Evolutionary conservation across 371 early-diverging fungal species (phyloP).

Genomic region (Actinomucor elegans): DNA sequence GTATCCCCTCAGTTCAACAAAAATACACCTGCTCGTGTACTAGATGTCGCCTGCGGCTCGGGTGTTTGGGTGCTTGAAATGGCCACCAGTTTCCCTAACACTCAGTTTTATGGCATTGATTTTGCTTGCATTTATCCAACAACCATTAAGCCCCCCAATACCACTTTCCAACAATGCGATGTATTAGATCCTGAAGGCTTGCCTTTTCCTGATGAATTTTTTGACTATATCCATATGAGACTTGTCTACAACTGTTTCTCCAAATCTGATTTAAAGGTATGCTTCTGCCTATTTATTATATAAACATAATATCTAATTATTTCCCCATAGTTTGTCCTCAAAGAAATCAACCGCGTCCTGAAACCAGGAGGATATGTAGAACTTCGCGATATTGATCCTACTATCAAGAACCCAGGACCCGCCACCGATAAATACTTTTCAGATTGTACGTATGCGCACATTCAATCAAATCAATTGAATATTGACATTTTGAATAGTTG

Average conservation of each 20-base stretch:
- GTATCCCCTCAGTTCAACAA: neutral
- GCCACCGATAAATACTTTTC: slow-evolving; percentile 26
- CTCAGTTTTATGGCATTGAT: slow-evolving; percentile 56
- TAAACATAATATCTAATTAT: neutral
- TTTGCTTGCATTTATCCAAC: slow-evolving; percentile 47
- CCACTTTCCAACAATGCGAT: slow-evolving; percentile 47
- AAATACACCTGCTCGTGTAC: slow-evolving; percentile 23
- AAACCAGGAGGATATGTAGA: slow-evolving; percentile 61
- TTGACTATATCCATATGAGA: slow-evolving; percentile 60
- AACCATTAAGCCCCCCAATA: slow-evolving; percentile 53
- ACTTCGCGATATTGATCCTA: slow-evolving; percentile 52
- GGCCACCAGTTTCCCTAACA: slow-evolving; percentile 51
- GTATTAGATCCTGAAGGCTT: slow-evolving; percentile 42
- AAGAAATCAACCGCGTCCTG: slow-evolving; percentile 35
- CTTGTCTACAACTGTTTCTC: slow-evolving; percentile 41
- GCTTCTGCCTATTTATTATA: neutral
- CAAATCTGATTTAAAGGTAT: slow-evolving; percentile 30
- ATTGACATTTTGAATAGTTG: neutral
- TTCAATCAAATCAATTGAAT: neutral
- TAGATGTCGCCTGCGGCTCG: slow-evolving; percentile 48
- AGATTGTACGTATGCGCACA: neutral
- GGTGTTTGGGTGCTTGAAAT: slow-evolving; percentile 47
- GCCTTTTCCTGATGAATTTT: slow-evolving; percentile 51
- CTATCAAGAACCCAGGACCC: slow-evolving; percentile 53
- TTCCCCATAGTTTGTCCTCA: slow-evolving; percentile 17